Evolutionary conservation across 139 green algal genomes (phyloP), one percentile per base, ranked within the genome.

Genomic region (Tetradesmus lagerheimii): DNA sequence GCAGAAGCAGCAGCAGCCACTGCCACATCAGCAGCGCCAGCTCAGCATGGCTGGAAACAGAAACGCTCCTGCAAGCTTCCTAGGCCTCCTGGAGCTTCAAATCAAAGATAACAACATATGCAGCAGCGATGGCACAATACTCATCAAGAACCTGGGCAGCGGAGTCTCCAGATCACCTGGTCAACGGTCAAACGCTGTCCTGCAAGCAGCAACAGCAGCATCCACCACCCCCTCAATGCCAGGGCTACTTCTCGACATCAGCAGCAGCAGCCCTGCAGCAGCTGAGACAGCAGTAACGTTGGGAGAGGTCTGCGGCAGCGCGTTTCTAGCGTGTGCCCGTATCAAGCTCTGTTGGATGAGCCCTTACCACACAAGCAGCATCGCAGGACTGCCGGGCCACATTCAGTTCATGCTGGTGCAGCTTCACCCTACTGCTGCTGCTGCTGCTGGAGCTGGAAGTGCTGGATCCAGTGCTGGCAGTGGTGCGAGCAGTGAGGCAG

Each of bases 351-450:
- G 66, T 23, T 89, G 84, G 84, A 80, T 82, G 84, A 53, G 29
- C 0, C 84, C 84, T 18, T 11, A 38, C 14, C 67, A 82, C 31
- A 41, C 43, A 16, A 64, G 27, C 66, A 89, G 39, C n/a, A 53
- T 89, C 25, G 64, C 84, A 31, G 27, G 16, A 6, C 25, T 89
- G 84, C 84, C 84, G 16, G 29, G 29, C 2, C 66, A 89, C 39
- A 89, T 66, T n/a, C 84, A 89, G 84, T 89, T 89, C 66, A 50
- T 89, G 67, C 38, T 89, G 66, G 83, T 88, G 64, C 6, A 80
- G 38, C 18, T 88, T 3, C 1, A 45, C 31, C 43, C 43, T 34
- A 15, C 74, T 38, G 74, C 74, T 23, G 31, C 71, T 71, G 57
- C 57, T 71, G 57, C 57, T 71, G 20, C 57, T 31, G 57, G 1